Percentiles rank a stretch among this genome's conserved stretches.
phyloP scores from a whole-genome alignment of 2,329 filamentous ascomycete species.

The Acrodontium crateriforme region DNA sequence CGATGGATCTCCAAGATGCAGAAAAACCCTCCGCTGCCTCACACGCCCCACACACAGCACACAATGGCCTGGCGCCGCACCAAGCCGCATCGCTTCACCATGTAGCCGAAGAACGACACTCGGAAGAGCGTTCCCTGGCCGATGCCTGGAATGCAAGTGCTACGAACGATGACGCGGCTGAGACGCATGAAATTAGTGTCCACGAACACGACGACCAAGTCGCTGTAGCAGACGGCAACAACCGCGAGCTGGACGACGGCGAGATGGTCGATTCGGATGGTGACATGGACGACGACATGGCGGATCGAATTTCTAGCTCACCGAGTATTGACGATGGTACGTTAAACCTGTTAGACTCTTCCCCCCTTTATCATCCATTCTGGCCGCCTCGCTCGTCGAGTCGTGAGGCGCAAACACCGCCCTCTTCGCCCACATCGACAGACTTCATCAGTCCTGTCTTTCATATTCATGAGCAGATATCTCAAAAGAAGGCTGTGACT shows the following conservation, averaged over 20 bases:
- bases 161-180: conserved; percentile 6
- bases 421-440: conserved; percentile 15
- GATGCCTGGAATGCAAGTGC: conserved; percentile 30
- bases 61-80: conserved; percentile 55
- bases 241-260: conserved; percentile 51
- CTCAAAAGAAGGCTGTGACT: too few relatives aligned
- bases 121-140: conserved; percentile 56
- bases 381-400: conserved; percentile 32
- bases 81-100: conserved; percentile 75
- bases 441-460: conserved; percentile 24
- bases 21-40: conserved; percentile 72
- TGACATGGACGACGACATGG: conserved; percentile 77
- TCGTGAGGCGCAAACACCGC: conserved; percentile 21
- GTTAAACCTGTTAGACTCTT: conserved; percentile 41
- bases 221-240: conserved; percentile 20
- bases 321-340: conserved; percentile 98
- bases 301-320: conserved; percentile 97
- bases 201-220: conserved; percentile 24
- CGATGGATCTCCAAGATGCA: conserved; percentile 84
- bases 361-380: conserved; percentile 4
- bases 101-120: conserved; percentile 57
- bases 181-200: conserved; percentile 14
- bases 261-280: conserved; percentile 53
- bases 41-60: conserved; percentile 48
- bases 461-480: too few relatives aligned